These are phyloP conservation scores for Silene noctiflora DNA, from an alignment of 179 eudicot species.

Conservation along the genomic window DNA sequence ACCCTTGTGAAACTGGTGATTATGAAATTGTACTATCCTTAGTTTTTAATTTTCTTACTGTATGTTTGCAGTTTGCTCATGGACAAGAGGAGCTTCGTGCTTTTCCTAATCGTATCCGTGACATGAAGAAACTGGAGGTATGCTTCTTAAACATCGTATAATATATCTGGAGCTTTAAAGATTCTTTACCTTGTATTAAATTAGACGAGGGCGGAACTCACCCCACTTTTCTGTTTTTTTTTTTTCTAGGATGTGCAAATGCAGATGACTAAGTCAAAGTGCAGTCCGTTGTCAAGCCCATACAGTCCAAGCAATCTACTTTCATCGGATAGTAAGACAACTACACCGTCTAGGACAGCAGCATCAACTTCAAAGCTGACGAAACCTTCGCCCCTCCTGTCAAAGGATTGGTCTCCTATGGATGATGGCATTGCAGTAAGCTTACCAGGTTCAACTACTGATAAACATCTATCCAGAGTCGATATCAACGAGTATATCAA, in stretches of 20 bases:
- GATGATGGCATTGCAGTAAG: slow-evolving; percentile 14
- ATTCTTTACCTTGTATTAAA: neutral
- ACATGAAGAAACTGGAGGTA: slow-evolving; percentile 46
- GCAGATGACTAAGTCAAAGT: slow-evolving; percentile 24
- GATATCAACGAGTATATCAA: neutral
- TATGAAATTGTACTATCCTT: no score
- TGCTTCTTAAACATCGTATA: neutral
- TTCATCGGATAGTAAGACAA: slow-evolving; percentile 14
- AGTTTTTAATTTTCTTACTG: neutral
- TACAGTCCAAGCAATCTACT: slow-evolving; percentile 33
- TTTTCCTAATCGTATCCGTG: slow-evolving; percentile 22
- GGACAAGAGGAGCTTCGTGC: slow-evolving; percentile 60
- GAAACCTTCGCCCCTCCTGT: slow-evolving; percentile 23
- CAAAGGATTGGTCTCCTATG: slow-evolving; percentile 7
- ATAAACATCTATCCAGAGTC: neutral
- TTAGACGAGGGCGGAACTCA: neutral
- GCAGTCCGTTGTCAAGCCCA: slow-evolving; percentile 40
- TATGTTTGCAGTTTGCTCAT: slow-evolving; percentile 53
- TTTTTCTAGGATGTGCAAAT: slow-evolving; percentile 4
- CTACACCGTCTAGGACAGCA: slow-evolving; percentile 21
- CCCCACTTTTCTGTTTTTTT: neutral
- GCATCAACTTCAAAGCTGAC: slow-evolving; percentile 16
- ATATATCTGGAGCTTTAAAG: neutral
- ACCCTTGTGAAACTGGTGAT: neutral
- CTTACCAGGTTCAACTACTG: slow-evolving; percentile 3